phyloP scores from a whole-genome alignment of 106 monocot genomes.

The Allium cepa region DNA sequence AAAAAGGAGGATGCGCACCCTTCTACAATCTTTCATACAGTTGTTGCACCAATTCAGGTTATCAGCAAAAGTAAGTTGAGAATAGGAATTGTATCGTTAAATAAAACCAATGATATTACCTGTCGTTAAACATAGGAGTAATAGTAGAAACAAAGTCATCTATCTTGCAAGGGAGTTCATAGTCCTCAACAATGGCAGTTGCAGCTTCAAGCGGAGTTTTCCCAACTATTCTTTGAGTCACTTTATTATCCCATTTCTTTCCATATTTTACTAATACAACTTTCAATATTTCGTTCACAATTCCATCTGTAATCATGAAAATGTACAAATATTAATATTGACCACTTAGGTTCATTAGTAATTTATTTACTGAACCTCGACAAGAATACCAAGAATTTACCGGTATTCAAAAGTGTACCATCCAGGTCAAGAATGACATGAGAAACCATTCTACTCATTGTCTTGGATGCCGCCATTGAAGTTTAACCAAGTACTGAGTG shows the following conservation, averaged over 20 bases:
- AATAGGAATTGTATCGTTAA: no score
- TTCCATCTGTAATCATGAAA: slow-evolving; percentile 43
- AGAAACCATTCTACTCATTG: slow-evolving; percentile 35
- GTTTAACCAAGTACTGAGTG: no score
- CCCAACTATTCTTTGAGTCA: slow-evolving; percentile 55
- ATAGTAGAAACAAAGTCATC: slow-evolving; percentile 63
- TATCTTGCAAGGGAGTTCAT: slow-evolving; percentile 59
- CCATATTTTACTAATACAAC: slow-evolving; percentile 56
- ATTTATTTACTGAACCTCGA: not conserved
- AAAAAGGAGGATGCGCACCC: no score
- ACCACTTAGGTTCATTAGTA: not conserved
- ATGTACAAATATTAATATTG: not conserved
- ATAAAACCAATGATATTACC: slow-evolving; percentile 25
- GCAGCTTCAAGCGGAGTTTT: slow-evolving; percentile 79
- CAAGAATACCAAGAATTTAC: slow-evolving; percentile 13
- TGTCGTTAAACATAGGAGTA: slow-evolving; percentile 59
- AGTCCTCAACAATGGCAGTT: slow-evolving; percentile 56
- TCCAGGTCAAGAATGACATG: slow-evolving; percentile 93
- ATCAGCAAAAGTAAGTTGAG: no score
- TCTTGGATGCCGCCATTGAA: slow-evolving; percentile 50
- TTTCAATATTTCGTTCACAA: slow-evolving; percentile 67
- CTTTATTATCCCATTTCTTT: slow-evolving; percentile 69
- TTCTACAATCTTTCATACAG: no score
- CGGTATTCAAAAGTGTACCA: slow-evolving; percentile 93
- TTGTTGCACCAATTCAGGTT: no score